Conservation (phyloP, 331 rosid species). For the Quercus phellos region DNA sequence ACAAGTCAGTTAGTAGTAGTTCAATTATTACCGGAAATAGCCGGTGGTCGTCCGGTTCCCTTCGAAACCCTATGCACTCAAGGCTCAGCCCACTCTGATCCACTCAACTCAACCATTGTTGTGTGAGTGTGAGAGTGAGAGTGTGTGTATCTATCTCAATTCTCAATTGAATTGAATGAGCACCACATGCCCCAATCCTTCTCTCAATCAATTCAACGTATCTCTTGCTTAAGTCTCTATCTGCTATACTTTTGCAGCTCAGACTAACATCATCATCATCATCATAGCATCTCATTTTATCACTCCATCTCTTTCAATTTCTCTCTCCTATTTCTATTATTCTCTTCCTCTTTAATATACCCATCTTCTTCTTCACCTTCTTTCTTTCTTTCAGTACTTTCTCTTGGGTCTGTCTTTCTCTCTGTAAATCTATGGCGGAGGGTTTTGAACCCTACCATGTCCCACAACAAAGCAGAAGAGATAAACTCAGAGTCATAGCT, state of each 20-base stretch:
- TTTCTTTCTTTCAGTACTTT: background rate
- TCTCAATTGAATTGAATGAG: background rate
- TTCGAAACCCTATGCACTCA: conserved; percentile 48
- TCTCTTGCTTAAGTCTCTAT: conserved; percentile 6
- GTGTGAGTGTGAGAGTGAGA: conserved; percentile 3
- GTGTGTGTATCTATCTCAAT: background rate
- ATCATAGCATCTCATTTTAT: conserved; percentile 45
- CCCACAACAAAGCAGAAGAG: conserved; percentile 88
- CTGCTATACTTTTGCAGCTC: conserved; percentile 15
- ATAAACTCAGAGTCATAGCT: conserved; percentile 52
- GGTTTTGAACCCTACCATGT: conserved; percentile 66
- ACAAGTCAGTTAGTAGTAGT: conserved; percentile 15
- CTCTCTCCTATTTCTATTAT: background rate
- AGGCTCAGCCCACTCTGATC: background rate
- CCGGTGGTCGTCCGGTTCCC: conserved; percentile 63
- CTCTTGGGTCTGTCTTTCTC: background rate
- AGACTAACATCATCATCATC: conserved; percentile 30
- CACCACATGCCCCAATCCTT: conserved; percentile 9
- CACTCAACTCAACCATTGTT: conserved; percentile 4
- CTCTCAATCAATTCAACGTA: conserved; percentile 32
- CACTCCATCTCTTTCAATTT: conserved; percentile 21
- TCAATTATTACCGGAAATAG: conserved; percentile 57
- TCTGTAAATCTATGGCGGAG: conserved; percentile 48
- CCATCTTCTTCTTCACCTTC: background rate
- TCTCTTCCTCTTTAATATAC: background rate